Evolutionary conservation across 768 basidiomycete genomes (phyloP), one percentile per base, ranked within the genome.

Genomic region (Russula olivacea): DNA sequence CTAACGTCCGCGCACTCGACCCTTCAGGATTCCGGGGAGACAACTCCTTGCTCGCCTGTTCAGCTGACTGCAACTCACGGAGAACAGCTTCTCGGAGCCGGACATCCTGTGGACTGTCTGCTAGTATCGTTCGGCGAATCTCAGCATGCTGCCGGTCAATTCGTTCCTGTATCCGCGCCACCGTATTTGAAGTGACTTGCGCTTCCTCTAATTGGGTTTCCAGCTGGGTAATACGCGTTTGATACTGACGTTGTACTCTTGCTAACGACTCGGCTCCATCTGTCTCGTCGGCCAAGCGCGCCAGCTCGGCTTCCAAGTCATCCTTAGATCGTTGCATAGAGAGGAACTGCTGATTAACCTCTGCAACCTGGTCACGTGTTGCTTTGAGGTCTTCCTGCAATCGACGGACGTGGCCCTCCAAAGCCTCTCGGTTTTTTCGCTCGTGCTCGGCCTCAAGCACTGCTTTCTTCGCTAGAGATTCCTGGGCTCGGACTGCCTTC

Each of bases 101-200:
- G 38, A 80, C 80, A 63, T 88, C 88, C 41, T 79, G 77, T 10
- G 85, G 80, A 12, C 78, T 79, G 55, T 78, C 80, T 50, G 76
- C 77, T 74, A 81, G 77, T 58, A 89, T 81, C 25, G 89, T 76
- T n/a, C 81, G 77, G 5, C 87, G 83, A 47, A 90, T 81, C 64
- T 90, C 88, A n/a, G 80, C 80, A 69, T 88, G 87, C 58, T 89
- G 87, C 17, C 79, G 80, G 67, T 84, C 83, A 34, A 89, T 80
- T 51, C 80, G 83, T 41, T 83, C 82, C 67, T 79, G 82, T 67
- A 88, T 84, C 66, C 78, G 80, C 2, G 79, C 72, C 2, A 80
- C 80, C 30, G 80, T 81, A 3, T 75, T 69, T 56, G 80, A 78
- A 0, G 81, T 76, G 15, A 77, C 73, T 59, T 85, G 81, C 1